Evolutionary conservation across 2,329 filamentous ascomycete species (phyloP).

Genomic region (Pseudopyricularia javanii): DNA sequence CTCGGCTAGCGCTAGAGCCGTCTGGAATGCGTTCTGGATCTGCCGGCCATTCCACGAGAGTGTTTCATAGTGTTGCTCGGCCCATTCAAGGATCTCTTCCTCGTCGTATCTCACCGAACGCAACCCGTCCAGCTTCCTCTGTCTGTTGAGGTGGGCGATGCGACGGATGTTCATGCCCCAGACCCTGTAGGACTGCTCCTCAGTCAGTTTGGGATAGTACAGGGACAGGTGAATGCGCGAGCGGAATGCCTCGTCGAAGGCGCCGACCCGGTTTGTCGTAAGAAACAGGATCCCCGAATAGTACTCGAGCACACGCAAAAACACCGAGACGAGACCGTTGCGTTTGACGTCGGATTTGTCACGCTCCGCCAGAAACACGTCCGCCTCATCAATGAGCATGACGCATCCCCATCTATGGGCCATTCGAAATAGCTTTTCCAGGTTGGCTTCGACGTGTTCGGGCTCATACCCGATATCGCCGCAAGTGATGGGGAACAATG

Average conservation of each 20-base stretch:
- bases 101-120: neutral
- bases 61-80: neutral
- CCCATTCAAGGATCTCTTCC: conserved; percentile 4
- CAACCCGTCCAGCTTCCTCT: neutral
- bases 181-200: conserved; percentile 6
- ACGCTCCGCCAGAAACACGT: conserved; percentile 7
- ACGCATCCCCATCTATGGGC: conserved; percentile 11
- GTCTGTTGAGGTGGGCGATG: conserved; percentile 5
- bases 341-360: neutral
- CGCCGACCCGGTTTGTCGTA: conserved; percentile 30
- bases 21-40: conserved; percentile 24
- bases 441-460: conserved; percentile 12
- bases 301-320: conserved; percentile 33
- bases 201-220: conserved; percentile 19
- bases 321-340: conserved; percentile 15
- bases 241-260: conserved; percentile 27
- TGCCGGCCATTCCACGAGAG: conserved; percentile 15
- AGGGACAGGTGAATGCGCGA: conserved; percentile 32
- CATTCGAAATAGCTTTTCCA: conserved; percentile 14
- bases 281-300: conserved; percentile 34
- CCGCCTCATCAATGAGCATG: conserved; percentile 17
- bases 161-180: conserved; percentile 8
- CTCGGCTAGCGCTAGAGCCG: conserved; percentile 8
- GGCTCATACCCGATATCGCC: conserved; percentile 15
- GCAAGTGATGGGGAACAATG: conserved; percentile 15